phyloP scores from a whole-genome alignment of 2,329 filamentous ascomycete genomes.

The Fusarium udum region DNA sequence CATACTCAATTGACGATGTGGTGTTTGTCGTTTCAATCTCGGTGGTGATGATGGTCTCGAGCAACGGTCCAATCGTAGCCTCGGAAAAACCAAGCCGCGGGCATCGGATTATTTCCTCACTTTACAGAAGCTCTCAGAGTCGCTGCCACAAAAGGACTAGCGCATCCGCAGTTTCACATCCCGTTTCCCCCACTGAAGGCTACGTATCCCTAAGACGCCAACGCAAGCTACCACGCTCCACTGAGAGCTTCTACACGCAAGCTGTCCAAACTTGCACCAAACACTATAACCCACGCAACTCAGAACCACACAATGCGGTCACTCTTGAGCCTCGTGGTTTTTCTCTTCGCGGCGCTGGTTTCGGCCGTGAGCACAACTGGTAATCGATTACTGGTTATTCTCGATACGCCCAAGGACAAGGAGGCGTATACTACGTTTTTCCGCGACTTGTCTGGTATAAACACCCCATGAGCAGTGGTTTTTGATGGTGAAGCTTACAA shows the following conservation, averaged over 20 bases:
- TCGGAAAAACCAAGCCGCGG: conserved; percentile 46
- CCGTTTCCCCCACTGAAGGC: conserved; percentile 41
- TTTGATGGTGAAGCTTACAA: conserved; percentile 27
- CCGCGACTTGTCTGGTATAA: conserved; percentile 72
- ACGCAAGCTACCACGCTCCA: conserved; percentile 41
- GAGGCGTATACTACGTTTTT: conserved; percentile 84
- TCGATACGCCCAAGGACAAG: conserved; percentile 86
- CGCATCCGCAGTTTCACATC: not conserved
- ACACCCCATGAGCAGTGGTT: too few relatives aligned
- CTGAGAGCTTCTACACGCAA: conserved; percentile 38
- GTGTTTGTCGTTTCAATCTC: conserved; percentile 34
- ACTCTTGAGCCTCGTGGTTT: conserved; percentile 74
- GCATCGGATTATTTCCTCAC: conserved; percentile 39
- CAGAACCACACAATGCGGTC: conserved; percentile 70
- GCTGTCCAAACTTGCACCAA: conserved; percentile 39
- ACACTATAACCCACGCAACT: conserved; percentile 13
- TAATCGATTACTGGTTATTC: conserved; percentile 81
- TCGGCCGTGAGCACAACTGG: conserved; percentile 83
- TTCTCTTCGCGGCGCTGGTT: conserved; percentile 72
- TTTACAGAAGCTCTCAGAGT: not conserved
- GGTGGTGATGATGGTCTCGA: conserved; percentile 37
- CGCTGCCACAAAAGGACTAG: conserved; percentile 20
- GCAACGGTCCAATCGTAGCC: conserved; percentile 40
- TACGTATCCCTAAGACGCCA: conserved; percentile 51
- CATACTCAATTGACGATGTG: conserved; percentile 51